phyloP scores from a whole-genome alignment of 2,329 filamentous ascomycete genomes.

The Colletotrichum sp. region DNA sequence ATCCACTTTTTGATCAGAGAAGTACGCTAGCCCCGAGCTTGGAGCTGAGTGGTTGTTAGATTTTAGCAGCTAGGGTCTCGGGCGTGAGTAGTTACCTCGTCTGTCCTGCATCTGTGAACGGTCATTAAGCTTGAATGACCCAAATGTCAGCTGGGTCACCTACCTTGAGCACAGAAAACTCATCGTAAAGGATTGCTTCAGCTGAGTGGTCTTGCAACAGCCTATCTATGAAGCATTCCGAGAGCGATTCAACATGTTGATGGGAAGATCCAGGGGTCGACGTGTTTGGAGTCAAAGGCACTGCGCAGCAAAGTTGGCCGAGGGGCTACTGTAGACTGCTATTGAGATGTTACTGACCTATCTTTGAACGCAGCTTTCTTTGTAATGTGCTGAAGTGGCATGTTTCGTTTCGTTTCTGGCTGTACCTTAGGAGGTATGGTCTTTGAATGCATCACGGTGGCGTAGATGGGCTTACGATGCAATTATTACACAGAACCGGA shows the following conservation, averaged over 20 bases:
- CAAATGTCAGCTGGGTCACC: background rate
- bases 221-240: background rate
- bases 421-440: no score
- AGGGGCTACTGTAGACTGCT: background rate
- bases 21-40: background rate
- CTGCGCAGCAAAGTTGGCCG: background rate
- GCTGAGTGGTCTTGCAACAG: background rate
- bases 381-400: background rate
- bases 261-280: background rate
- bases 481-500: background rate
- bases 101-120: background rate
- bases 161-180: background rate
- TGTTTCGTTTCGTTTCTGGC: background rate
- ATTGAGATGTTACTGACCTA: background rate
- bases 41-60: background rate
- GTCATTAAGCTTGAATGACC: fast-evolving
- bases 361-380: background rate
- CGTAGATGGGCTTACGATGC: background rate
- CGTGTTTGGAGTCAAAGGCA: background rate
- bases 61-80: background rate
- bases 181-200: background rate
- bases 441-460: no score
- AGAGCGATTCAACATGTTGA: background rate
- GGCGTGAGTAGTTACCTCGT: background rate
- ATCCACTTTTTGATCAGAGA: background rate